Percentiles rank a stretch among this genome's conserved stretches.
These are phyloP conservation scores for Xylaria sp. DNA, from an alignment of 2,329 filamentous ascomycete species.

Conservation along the genomic window DNA sequence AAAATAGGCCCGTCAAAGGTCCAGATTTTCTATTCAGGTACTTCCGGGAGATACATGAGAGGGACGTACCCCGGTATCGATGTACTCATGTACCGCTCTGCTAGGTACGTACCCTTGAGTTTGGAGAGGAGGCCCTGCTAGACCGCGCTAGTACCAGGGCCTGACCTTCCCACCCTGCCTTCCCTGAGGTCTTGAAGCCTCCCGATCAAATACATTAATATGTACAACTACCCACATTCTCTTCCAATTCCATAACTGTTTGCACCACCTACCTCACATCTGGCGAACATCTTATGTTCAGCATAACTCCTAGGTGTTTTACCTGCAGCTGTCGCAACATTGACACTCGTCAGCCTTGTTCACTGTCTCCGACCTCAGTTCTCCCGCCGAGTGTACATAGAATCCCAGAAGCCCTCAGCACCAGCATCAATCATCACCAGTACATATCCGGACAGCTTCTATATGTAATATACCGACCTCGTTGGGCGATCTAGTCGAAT, in stretches of 20 bases:
- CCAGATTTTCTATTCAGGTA: slow-evolving; percentile 35
- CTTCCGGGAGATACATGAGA: slow-evolving; percentile 31
- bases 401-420: slow-evolving; percentile 9
- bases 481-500: slow-evolving; percentile 19
- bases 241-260: slow-evolving; percentile 36
- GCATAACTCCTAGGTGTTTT: slow-evolving; percentile 38
- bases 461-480: not conserved
- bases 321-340: slow-evolving; percentile 38
- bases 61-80: slow-evolving; percentile 32
- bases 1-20: slow-evolving; percentile 33
- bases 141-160: slow-evolving; percentile 43
- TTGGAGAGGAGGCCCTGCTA: slow-evolving; percentile 40
- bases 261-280: slow-evolving; percentile 39
- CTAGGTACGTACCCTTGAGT: slow-evolving; percentile 32
- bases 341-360: slow-evolving; percentile 41
- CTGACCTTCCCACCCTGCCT: slow-evolving; percentile 39
- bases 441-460: slow-evolving; percentile 5
- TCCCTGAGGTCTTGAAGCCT: slow-evolving; percentile 39
- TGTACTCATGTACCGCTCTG: slow-evolving; percentile 34
- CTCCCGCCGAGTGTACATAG: slow-evolving; percentile 37
- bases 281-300: slow-evolving; percentile 41
- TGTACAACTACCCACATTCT: slow-evolving; percentile 50
- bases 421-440: slow-evolving; percentile 8
- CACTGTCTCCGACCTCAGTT: slow-evolving; percentile 24
- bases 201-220: slow-evolving; percentile 49